phyloP scores from a whole-genome alignment of 2,329 filamentous ascomycete genomes.

The Dothideomycetes sp. region DNA sequence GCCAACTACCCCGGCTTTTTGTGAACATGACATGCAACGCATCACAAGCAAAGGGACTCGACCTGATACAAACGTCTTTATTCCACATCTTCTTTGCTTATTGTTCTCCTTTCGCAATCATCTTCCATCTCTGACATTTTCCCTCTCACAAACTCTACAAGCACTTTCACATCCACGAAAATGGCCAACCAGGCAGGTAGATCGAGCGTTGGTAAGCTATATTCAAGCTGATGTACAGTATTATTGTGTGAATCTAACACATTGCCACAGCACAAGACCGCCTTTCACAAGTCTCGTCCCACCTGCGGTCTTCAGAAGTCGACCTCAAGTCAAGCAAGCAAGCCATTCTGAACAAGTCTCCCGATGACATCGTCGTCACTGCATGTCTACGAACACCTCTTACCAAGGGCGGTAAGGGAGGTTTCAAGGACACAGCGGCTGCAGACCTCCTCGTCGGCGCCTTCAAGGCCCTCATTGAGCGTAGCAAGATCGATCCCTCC shows the following conservation, averaged over 20 bases:
- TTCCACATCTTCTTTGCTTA: no score
- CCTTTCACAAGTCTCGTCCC: slow-evolving; percentile 47
- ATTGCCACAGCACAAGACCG: slow-evolving; percentile 42
- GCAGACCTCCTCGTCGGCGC: slow-evolving; percentile 77
- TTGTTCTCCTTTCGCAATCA: no score
- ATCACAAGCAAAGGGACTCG: no score
- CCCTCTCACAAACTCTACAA: no score
- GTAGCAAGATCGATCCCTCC: slow-evolving; percentile 77
- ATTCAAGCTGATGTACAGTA: background rate
- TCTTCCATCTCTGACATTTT: no score
- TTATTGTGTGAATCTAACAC: background rate
- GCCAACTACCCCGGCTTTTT: no score
- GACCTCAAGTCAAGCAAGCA: slow-evolving; percentile 27
- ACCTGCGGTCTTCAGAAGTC: slow-evolving; percentile 35
- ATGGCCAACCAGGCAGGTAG: slow-evolving; percentile 10
- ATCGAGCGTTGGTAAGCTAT: slow-evolving; percentile 4
- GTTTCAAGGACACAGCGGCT: slow-evolving; percentile 87
- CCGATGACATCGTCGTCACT: slow-evolving; percentile 75
- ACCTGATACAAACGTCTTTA: no score
- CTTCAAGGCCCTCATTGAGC: slow-evolving; percentile 68
- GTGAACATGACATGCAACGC: no score
- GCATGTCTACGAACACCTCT: slow-evolving; percentile 83
- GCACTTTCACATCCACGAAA: no score
- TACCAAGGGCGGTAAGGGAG: slow-evolving; percentile 85
- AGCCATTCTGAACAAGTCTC: slow-evolving; percentile 40